phyloP scores from a whole-genome alignment of 345 rosid genomes.

The Corymbia maculata region DNA sequence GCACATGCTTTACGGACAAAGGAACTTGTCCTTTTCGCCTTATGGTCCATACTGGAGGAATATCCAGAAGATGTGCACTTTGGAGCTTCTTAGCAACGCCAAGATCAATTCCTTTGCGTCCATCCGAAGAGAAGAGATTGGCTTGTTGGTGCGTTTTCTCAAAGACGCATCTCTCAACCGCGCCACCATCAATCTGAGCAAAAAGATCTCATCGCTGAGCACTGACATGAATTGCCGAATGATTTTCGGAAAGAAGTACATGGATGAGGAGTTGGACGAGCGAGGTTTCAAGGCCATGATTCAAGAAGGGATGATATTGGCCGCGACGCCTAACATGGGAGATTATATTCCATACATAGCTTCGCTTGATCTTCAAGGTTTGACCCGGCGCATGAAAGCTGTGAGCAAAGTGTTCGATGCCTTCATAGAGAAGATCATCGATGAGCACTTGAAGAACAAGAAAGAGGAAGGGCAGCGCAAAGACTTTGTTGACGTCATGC shows the following conservation, averaged over 20 bases:
- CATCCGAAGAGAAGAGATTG: slow-evolving; percentile 24
- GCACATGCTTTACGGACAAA: slow-evolving; percentile 8
- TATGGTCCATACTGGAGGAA: slow-evolving; percentile 38
- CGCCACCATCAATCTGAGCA: slow-evolving; percentile 20
- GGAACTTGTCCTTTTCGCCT: slow-evolving; percentile 1
- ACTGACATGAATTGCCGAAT: slow-evolving; percentile 32
- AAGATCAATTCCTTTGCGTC: slow-evolving; percentile 18
- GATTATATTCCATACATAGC: slow-evolving; percentile 24
- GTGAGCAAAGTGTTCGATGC: slow-evolving; percentile 14
- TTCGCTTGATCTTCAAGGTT: slow-evolving; percentile 26
- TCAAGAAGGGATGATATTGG: slow-evolving; percentile 23
- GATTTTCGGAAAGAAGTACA: slow-evolving; percentile 40
- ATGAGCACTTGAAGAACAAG: slow-evolving; percentile 14
- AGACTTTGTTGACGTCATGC: slow-evolving; percentile 21
- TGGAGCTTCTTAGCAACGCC: slow-evolving; percentile 22
- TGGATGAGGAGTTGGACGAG: slow-evolving; percentile 17
- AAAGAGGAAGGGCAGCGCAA: neutral
- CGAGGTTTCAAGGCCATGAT: slow-evolving; percentile 27
- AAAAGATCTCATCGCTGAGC: slow-evolving; percentile 11
- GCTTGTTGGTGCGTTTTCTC: slow-evolving; percentile 12
- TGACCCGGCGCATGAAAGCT: slow-evolving; percentile 14
- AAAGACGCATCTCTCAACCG: slow-evolving; percentile 1
- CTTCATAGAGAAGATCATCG: slow-evolving; percentile 24
- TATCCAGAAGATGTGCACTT: slow-evolving; percentile 31
- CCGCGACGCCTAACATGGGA: slow-evolving; percentile 20